Percentiles rank a stretch among this genome's conserved stretches.
Conservation (phyloP, 1,284 basidiomycete species). For the Trichosporon ovoides region DNA sequence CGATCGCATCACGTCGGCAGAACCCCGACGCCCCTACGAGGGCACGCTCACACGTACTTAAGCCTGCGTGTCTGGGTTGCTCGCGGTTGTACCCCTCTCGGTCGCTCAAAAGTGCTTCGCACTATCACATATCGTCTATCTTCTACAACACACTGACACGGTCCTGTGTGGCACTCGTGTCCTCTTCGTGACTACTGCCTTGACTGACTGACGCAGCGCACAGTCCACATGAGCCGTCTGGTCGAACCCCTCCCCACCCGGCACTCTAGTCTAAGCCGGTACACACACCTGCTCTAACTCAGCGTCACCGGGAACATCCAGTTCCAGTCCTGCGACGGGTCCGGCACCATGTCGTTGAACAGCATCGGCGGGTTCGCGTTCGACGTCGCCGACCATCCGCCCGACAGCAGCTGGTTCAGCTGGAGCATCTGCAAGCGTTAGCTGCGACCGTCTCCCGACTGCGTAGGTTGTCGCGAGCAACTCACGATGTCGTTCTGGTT, state of each 20-base stretch:
- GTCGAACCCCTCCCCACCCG: no score
- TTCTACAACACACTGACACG: background rate
- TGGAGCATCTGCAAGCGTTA: constrained; percentile 10
- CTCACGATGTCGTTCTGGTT: background rate
- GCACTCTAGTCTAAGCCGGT: background rate
- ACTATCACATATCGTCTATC: background rate
- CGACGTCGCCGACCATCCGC: background rate
- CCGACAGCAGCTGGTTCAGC: background rate
- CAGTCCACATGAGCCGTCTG: no score
- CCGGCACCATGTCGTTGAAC: constrained; percentile 4
- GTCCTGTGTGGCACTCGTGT: no score
- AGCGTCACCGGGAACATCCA: constrained; percentile 2
- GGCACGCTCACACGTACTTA: no score
- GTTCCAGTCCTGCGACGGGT: constrained; percentile 2
- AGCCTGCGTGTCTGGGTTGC: no score
- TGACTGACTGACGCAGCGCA: no score
- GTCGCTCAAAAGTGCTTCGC: no score
- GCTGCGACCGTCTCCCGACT: background rate
- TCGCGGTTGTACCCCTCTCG: no score
- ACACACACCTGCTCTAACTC: background rate
- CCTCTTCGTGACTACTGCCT: no score
- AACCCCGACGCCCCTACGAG: no score
- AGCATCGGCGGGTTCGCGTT: background rate
- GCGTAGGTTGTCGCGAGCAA: background rate
- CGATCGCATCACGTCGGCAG: no score